Conservation (phyloP, 768 basidiomycete species). For the Fibroporia radiculosa region DNA sequence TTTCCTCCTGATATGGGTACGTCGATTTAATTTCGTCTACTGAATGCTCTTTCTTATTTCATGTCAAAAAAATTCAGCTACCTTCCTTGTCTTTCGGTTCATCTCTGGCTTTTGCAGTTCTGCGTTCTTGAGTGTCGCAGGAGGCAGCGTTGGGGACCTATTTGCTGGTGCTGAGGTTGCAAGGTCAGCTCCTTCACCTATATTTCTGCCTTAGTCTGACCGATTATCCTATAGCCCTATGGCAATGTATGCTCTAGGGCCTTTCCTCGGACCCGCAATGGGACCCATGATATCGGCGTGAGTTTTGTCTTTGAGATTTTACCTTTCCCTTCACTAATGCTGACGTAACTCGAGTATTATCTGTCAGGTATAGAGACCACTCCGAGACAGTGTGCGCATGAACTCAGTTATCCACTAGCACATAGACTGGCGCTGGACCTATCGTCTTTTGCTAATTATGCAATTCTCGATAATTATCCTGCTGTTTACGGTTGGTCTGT, state of each 20-base stretch:
- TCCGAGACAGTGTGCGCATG: neutral
- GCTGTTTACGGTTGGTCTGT: neutral
- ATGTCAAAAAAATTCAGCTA: slow-evolving; percentile 27
- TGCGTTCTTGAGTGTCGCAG: slow-evolving; percentile 55
- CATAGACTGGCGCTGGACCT: slow-evolving; percentile 71
- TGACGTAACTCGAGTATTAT: slow-evolving; percentile 45
- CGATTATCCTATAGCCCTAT: slow-evolving; percentile 35
- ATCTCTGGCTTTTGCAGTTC: slow-evolving; percentile 47
- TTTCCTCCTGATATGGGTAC: slow-evolving; percentile 61
- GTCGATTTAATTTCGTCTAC: slow-evolving; percentile 13
- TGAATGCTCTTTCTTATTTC: neutral
- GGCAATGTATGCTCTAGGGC: slow-evolving; percentile 44
- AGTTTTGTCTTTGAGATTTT: slow-evolving; percentile 15
- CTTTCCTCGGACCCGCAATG: slow-evolving; percentile 51
- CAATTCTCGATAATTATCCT: slow-evolving; percentile 33
- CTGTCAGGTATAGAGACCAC: slow-evolving; percentile 28
- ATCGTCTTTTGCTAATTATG: slow-evolving; percentile 66
- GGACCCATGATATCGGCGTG: slow-evolving; percentile 55
- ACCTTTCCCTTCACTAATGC: too few species aligned
- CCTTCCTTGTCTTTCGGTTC: slow-evolving; percentile 57
- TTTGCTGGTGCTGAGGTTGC: slow-evolving; percentile 50
- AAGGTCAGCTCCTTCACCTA: slow-evolving; percentile 33
- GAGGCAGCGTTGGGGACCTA: slow-evolving; percentile 55
- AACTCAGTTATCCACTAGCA: slow-evolving; percentile 28
- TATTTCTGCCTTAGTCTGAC: neutral